Conservation (phyloP, 768 basidiomycete genomes). For the Lactifluus piperatus region DNA sequence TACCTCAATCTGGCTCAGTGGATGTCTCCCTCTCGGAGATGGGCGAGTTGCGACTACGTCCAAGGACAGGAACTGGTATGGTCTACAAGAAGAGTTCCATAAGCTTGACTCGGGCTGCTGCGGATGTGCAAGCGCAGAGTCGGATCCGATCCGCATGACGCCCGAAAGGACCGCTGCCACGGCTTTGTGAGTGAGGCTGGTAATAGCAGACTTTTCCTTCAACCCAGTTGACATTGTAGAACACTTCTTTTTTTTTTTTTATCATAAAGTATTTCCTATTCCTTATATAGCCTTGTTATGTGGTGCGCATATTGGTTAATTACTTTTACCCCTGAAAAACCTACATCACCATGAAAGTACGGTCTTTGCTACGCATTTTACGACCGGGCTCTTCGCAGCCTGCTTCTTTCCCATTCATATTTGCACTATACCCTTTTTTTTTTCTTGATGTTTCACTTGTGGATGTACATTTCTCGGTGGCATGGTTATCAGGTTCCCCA, state of each 20-base stretch:
- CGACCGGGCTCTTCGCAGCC: not conserved
- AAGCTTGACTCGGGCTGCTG: constrained; percentile 12
- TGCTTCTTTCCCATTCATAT: not conserved
- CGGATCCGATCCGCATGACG: constrained; percentile 17
- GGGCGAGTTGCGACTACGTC: constrained; percentile 12
- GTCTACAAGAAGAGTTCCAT: constrained; percentile 18
- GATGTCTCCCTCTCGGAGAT: not conserved
- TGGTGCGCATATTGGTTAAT: constrained; percentile 12
- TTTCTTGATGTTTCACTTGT: constrained; percentile 6
- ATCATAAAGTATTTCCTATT: not conserved
- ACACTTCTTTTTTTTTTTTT: not conserved
- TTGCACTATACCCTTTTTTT: constrained; percentile 9
- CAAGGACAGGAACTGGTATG: constrained; percentile 21
- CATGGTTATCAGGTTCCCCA: constrained; percentile 1
- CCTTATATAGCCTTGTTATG: constrained; percentile 9
- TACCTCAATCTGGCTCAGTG: constrained; percentile 6
- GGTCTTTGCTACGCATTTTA: not conserved
- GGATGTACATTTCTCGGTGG: constrained; percentile 13
- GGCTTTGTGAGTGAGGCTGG: not conserved
- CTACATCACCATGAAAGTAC: not conserved
- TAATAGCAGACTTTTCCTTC: not conserved
- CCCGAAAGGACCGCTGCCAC: not conserved
- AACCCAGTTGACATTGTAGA: not conserved
- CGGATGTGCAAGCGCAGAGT: constrained; percentile 17
- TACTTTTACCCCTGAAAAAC: not conserved